Percentiles rank a stretch among this genome's conserved stretches.
Conservation (phyloP, 2,329 filamentous ascomycete genomes). For the Fusarium metavorans region DNA sequence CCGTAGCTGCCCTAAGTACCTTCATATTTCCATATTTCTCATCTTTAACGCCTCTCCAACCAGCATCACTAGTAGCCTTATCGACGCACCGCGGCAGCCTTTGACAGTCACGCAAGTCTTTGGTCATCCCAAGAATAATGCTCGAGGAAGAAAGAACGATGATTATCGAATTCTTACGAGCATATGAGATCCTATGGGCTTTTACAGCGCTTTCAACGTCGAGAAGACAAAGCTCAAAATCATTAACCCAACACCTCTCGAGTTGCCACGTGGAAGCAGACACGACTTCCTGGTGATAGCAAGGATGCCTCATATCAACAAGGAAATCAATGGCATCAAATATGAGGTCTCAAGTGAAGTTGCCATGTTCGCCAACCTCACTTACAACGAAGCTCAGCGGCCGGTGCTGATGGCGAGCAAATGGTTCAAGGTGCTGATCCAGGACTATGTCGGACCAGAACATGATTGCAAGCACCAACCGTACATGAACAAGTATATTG, state of each 20-base stretch:
- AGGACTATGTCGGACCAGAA: not conserved
- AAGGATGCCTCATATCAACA: not conserved
- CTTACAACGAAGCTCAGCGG: not conserved
- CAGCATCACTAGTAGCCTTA: not conserved
- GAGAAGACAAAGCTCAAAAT: conserved; percentile 1
- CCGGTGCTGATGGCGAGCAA: not conserved
- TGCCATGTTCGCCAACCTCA: conserved; percentile 8
- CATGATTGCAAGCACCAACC: not conserved
- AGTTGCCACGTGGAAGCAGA: not conserved
- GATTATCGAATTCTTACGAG: conserved; percentile 3
- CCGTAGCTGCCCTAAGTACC: not conserved
- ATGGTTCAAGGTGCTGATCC: not conserved
- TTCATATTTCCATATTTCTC: conserved; percentile 1
- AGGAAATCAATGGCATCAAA: not conserved
- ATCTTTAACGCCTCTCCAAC: not conserved
- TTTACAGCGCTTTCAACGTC: conserved; percentile 1
- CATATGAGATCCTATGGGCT: not conserved
- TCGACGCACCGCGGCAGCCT: not conserved
- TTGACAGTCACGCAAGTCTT: not conserved
- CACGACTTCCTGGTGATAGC: conserved; percentile 5
- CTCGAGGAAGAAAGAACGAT: not conserved
- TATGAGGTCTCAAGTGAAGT: not conserved
- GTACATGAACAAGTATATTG: not conserved
- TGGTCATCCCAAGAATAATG: not conserved
- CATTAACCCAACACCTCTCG: conserved; percentile 7